A percentile compares a stretch with the other conserved stretches of the same genome.
phyloP scores from a whole-genome alignment of 768 basidiomycete species.

The Porpolomopsis calyptriformis region DNA sequence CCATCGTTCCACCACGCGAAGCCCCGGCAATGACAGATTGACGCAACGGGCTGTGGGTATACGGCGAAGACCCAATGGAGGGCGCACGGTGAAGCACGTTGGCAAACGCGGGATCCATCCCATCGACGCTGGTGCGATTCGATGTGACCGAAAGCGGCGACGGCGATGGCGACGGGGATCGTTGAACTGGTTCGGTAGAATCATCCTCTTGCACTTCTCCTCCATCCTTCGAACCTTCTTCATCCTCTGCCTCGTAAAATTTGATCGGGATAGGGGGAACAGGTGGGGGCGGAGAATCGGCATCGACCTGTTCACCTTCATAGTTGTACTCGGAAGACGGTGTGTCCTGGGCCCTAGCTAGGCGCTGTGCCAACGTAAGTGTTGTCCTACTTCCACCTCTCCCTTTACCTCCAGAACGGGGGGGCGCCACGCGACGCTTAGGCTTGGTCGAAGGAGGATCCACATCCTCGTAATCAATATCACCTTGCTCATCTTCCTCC shows the following conservation, averaged over 20 bases:
- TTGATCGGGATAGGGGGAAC: constrained; percentile 32
- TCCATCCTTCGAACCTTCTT: constrained; percentile 19
- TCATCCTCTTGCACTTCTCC: constrained; percentile 21
- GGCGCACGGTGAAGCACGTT: constrained; percentile 58
- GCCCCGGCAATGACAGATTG: constrained; percentile 44
- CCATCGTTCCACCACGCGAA: constrained; percentile 37
- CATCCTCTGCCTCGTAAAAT: constrained; percentile 23
- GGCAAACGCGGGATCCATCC: constrained; percentile 81
- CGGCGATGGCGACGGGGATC: constrained; percentile 23
- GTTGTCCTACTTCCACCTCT: constrained; percentile 45
- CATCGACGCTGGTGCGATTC: constrained; percentile 66
- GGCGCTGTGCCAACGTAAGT: constrained; percentile 47
- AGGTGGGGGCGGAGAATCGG: constrained; percentile 26
- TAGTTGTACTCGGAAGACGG: constrained; percentile 39
- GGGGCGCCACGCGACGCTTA: constrained; percentile 40
- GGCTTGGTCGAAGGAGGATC: constrained; percentile 29
- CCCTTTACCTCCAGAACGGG: constrained; percentile 43
- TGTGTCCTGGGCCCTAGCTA: constrained; percentile 47
- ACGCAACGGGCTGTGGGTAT: constrained; percentile 50
- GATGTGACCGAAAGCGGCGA: constrained; percentile 32
- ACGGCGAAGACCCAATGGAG: constrained; percentile 33
- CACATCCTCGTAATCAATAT: constrained; percentile 38
- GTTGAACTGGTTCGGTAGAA: constrained; percentile 12
- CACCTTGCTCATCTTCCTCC: constrained; percentile 35
- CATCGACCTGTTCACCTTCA: constrained; percentile 21